Conservation (phyloP, 345 rosid species). For the Lepidium aucheri region DNA sequence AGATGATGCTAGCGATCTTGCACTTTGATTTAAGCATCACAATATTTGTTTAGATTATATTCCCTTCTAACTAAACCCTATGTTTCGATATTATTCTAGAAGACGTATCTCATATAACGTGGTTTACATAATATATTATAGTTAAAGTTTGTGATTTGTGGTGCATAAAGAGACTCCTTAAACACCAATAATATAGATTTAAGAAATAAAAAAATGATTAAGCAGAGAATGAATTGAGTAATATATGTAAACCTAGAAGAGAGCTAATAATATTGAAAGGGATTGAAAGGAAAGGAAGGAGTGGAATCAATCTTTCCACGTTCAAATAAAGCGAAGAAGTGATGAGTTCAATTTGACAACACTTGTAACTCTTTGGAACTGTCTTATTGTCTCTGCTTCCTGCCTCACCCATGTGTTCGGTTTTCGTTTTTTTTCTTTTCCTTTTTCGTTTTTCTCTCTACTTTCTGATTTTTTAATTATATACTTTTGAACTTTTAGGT, state of each 20-base stretch:
- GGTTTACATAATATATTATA: slow-evolving; percentile 5
- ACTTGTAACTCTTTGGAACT: slow-evolving; percentile 19
- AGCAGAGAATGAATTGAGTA: background rate
- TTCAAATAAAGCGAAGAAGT: slow-evolving; percentile 17
- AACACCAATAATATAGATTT: slow-evolving; percentile 20
- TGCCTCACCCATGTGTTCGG: slow-evolving; percentile 22
- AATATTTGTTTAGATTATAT: background rate
- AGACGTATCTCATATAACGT: background rate
- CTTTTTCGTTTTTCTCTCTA: background rate
- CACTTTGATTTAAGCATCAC: background rate
- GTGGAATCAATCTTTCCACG: slow-evolving; percentile 27
- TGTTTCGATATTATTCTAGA: background rate
- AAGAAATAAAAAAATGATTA: background rate
- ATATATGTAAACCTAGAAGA: background rate
- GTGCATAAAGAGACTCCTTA: slow-evolving; percentile 8
- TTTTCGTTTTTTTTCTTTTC: background rate
- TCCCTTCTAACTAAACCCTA: background rate
- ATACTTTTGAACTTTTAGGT: background rate
- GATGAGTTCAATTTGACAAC: slow-evolving; percentile 31
- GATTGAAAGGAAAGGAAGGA: slow-evolving; percentile 13
- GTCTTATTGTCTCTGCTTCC: slow-evolving; percentile 18
- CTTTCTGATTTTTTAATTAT: background rate
- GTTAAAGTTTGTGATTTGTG: background rate
- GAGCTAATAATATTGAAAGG: slow-evolving; percentile 6
- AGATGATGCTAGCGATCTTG: background rate